Evolutionary conservation across 2,329 filamentous ascomycete species (phyloP), one percentile per base, ranked within the genome.

Genomic region (Xylariomycetidae sp.): DNA sequence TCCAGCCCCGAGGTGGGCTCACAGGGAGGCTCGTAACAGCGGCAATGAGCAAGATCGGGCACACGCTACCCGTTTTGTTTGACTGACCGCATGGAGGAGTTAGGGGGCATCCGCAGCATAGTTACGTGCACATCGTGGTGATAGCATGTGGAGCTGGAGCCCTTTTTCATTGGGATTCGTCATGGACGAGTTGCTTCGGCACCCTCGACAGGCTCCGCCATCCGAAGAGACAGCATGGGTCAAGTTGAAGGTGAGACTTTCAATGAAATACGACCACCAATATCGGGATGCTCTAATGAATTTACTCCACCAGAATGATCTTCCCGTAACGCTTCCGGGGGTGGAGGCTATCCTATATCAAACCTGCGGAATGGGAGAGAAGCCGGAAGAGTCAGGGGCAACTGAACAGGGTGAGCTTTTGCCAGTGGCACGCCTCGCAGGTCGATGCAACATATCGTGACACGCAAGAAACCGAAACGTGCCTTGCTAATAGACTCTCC

Each of bases 41-140:
- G 5, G 67, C 67, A 0, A 30, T 40, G 5, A 52, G 60, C 18
- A 47, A 53, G 9, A 61, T 73, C 0, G 58, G 54, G 0, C 34
- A 45, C 0, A 42, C 51, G 0, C 54, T 72, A 2, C 58, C 60
- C 0, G 69, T 80, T 0, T 49, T 76, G 1, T 40, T 80, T 1
- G 76, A 80, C 25, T 76, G 77, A 0, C 76, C 76, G 0, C 80
- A 80, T 36, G 74, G 77, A 0, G 75, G 74, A 0, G 50, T 74
- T 13, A 52, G 61, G 2, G 46, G 46, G 3, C 44, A 50, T 5
- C 61, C 62, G 28, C 48, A 66, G 11, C 44, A 51, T 0, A 51
- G 53, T 1, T 67, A 64, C 31, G 64, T 74, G 30, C 54, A 53
- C 6, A 50, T 58, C 1, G 48, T 80, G 0, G 51, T 78, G 12